Base-by-base conservation (phyloP, 2,329 filamentous ascomycete genomes). In the Diaporthe velutina region DNA sequence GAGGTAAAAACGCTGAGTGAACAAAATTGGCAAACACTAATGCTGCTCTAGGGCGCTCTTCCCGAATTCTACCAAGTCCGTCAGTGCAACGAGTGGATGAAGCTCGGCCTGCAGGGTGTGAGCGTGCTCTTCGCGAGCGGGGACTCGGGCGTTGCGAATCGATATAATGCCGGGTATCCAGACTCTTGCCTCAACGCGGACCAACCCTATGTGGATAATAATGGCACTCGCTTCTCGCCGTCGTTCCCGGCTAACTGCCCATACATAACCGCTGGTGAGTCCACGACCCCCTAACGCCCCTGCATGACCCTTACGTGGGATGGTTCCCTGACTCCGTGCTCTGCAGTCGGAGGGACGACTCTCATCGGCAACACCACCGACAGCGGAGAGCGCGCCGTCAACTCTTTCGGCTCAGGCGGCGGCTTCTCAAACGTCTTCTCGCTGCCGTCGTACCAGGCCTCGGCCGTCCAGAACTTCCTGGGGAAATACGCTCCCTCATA, bases 31-130 rank as follows among this genome's bases (percentile, higher is more conserved):
- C 12, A 6, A 4, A 15, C 25, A 10, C 30, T 67, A 2, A 67
- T 7, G 30, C 30, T 2, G 15, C 7, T 22, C 5, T 28, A 67
- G 64, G 81, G 82, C 7, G 87, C 88, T 30, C 83, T 91, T 28
- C 89, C 90, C 0, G 81, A 85, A 7, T 83, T 82, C 76, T 92
- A 92, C 81, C 87, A 90, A 77, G 83, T 87, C 76, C 83, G 86
- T 15, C 86, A 88, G 79, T 88, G 87, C 80, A 82, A 83, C 71
- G 85, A 88, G 80, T 87, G 88, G 77, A 82, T 90, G 78, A 90
- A 90, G 79, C 85, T 90, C 0, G 87, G 84, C 7, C 82, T 88
- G 13, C 85, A 86, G 76, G 87, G 87, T 57, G 81, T 86, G n/a
- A 88, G 85, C 1, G 80, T 88, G 19, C 80, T 89, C 35, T 85